Evolutionary conservation across 768 basidiomycete species (phyloP), one percentile per base, ranked within the genome.

Genomic region (Lepiota venenata): DNA sequence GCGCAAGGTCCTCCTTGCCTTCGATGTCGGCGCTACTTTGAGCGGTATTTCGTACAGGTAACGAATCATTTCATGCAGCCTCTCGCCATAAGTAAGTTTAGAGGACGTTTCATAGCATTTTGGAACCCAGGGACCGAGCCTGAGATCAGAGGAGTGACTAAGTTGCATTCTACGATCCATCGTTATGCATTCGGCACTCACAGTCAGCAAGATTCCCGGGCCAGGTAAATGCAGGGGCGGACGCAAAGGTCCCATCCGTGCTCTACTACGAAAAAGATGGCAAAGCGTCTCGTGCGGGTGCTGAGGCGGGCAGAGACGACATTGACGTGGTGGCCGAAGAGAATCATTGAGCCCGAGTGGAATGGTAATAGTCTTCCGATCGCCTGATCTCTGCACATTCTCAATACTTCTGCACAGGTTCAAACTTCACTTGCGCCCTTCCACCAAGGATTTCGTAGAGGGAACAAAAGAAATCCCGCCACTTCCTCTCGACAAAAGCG

Each of bases 21-120:
- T 80, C 29, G 79, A 80, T 55, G 62, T 80, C 7, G 79, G 79
- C 12, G 79, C 76, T 4, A 80, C 76, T 2, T 79, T 65, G 32
- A 78, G 76, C 42, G 76, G 76, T 4, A 70, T 80, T n/a, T 74
- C 74, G 2, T 80, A 80, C 55, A 59, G 61, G 67, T 64, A 41
- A 36, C 37, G n/a, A 44, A 15, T 10, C 10, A 39, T 6, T 21
- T 12, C 40, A 14, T 4, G 25, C 3, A 6, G 21, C 29, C 2
- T 5, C 5, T 15, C n/a, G 51, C 14, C 32, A 9, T 64, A 6
- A 62, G 59, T 44, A 11, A 41, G n/a, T 36, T 61, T 49, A 38
- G 1, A 52, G 53, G 38, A 0, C 41, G 41, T 14, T 45, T 25
- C 47, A 25, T 25, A 71, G 63, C 37, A 62, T 78, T 49, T 64